Percentiles rank a stretch among this genome's conserved stretches.
Evolutionary conservation across 75 land plant species (phyloP).

Genomic region (Picea glauca): DNA sequence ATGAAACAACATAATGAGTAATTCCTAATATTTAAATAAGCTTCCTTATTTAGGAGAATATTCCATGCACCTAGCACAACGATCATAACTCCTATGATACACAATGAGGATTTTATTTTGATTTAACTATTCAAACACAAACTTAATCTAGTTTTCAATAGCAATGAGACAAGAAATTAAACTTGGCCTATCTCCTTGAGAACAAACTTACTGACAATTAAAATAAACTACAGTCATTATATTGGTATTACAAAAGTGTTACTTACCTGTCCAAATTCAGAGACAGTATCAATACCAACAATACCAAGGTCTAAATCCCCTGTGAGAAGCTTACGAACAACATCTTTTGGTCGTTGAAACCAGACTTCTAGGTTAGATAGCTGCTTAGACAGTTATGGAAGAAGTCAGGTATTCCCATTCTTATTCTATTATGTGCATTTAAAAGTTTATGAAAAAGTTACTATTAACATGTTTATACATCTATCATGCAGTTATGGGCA

Average conservation of each 20-base stretch:
- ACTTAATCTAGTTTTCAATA: too few relatives aligned
- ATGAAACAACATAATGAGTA: too few relatives aligned
- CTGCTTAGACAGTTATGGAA: conserved; percentile 28
- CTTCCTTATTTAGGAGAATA: too few relatives aligned
- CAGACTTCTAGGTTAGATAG: conserved; percentile 87
- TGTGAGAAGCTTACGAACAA: conserved; percentile 72
- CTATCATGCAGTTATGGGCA: not conserved
- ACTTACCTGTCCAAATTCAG: conserved; percentile 85
- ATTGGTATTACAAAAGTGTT: not conserved
- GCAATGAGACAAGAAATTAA: too few relatives aligned
- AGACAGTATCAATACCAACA: conserved; percentile 83
- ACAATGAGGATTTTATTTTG: too few relatives aligned
- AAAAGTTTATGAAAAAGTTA: not conserved
- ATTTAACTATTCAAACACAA: too few relatives aligned
- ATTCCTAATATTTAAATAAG: too few relatives aligned
- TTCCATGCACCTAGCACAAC: too few relatives aligned
- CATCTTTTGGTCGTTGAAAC: conserved; percentile 93
- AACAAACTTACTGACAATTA: not conserved
- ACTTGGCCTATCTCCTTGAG: too few relatives aligned
- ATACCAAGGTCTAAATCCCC: conserved; percentile 97
- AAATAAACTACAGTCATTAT: not conserved
- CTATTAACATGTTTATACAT: too few relatives aligned
- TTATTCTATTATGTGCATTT: not conserved
- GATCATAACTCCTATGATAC: too few relatives aligned
- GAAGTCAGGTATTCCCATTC: not conserved